These are phyloP conservation scores for Trichoderma sp. DNA, from an alignment of 2,329 filamentous ascomycete species.

Conservation along the genomic window DNA sequence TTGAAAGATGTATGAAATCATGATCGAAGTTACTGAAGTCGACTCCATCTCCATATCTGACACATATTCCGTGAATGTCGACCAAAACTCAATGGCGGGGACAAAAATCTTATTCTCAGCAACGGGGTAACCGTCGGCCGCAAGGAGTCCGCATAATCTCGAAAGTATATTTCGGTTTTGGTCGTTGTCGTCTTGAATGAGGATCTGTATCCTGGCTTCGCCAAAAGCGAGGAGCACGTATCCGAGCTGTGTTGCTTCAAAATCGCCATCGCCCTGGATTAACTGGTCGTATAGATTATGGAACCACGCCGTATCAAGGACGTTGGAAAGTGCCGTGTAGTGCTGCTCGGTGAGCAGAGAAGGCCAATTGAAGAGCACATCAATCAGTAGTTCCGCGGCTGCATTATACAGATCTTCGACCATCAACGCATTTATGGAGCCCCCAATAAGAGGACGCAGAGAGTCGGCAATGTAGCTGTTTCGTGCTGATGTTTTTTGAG, in stretches of 20 bases:
- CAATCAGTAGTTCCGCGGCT: constrained; percentile 62
- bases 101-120: constrained; percentile 73
- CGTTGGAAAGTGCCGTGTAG: constrained; percentile 52
- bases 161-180: constrained; percentile 52
- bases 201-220: constrained; percentile 58
- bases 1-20: constrained; percentile 58
- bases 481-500: constrained; percentile 59
- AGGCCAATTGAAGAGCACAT: constrained; percentile 62
- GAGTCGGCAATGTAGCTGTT: constrained; percentile 55
- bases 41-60: constrained; percentile 53
- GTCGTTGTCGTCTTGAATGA: constrained; percentile 53
- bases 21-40: constrained; percentile 54
- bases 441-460: constrained; percentile 57
- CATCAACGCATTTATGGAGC: constrained; percentile 59
- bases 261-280: constrained; percentile 58
- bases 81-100: constrained; percentile 77
- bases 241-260: constrained; percentile 63
- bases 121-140: constrained; percentile 62
- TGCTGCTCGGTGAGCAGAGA: constrained; percentile 59
- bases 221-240: constrained; percentile 66
- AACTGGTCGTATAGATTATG: constrained; percentile 53
- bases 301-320: constrained; percentile 61
- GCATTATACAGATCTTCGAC: constrained; percentile 56
- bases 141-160: constrained; percentile 62
- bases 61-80: constrained; percentile 67